A percentile compares a stretch with the other conserved stretches of the same genome.
Conservation (phyloP, 768 basidiomycete genomes). For the Pleurotus djamor region DNA sequence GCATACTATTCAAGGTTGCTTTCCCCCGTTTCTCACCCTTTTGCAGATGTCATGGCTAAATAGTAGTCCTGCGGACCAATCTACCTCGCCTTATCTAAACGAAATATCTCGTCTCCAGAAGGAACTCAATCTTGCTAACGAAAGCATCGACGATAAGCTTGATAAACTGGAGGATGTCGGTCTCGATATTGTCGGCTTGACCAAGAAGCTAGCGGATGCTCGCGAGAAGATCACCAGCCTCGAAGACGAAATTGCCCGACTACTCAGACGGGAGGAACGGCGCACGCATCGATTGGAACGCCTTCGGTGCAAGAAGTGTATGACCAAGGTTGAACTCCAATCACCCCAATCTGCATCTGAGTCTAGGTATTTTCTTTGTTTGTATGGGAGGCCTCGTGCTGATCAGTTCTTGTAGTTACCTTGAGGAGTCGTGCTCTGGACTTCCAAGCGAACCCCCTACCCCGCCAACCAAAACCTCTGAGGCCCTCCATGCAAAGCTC, state of each 20-base stretch:
- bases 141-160: constrained; percentile 85
- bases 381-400: not conserved
- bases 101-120: constrained; percentile 74
- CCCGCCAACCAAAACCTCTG: constrained; percentile 65
- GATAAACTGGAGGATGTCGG: constrained; percentile 84
- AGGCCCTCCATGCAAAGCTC: constrained; percentile 59
- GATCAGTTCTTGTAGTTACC: constrained; percentile 33
- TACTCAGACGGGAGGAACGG: constrained; percentile 71
- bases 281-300: constrained; percentile 56
- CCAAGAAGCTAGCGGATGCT: constrained; percentile 71
- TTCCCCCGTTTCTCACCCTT: constrained; percentile 2
- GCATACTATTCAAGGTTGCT: constrained; percentile 17
- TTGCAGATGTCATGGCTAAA: constrained; percentile 73
- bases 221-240: constrained; percentile 50
- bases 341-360: constrained; percentile 50
- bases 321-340: constrained; percentile 55
- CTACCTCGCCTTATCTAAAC: constrained; percentile 58
- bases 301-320: constrained; percentile 69
- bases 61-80: constrained; percentile 52
- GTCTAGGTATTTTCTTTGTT: constrained; percentile 40
- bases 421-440: constrained; percentile 45
- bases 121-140: constrained; percentile 78
- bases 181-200: constrained; percentile 67
- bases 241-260: constrained; percentile 67
- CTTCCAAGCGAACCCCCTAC: constrained; percentile 62